Evolutionary conservation across 1,284 basidiomycete species (phyloP).

Genomic region (Microbotryomycetes sp.): DNA sequence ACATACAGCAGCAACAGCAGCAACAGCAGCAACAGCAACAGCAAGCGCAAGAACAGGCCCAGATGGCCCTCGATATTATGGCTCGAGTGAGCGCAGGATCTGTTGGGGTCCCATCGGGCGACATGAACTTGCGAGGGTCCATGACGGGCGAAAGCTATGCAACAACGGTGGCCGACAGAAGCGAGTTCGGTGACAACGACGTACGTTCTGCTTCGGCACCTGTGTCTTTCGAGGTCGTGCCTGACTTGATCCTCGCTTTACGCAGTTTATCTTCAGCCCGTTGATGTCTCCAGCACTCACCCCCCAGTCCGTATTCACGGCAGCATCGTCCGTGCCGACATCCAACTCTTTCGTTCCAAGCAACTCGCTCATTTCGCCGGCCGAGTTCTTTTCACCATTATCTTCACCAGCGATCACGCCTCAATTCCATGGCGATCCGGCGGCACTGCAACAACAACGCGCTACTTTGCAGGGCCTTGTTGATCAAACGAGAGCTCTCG

Average conservation of each 20-base stretch:
- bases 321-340: conserved; percentile 23
- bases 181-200: conserved; percentile 26
- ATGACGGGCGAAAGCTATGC: conserved; percentile 12
- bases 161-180: conserved; percentile 9
- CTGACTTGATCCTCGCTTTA: neutral
- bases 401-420: conserved; percentile 54
- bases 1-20: neutral
- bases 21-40: neutral
- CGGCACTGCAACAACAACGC: conserved; percentile 13
- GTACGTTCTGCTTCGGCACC: too few relatives aligned
- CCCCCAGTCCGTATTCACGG: conserved; percentile 33
- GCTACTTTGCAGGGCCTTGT: conserved; percentile 30
- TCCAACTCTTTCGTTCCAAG: conserved; percentile 32
- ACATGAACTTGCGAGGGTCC: conserved; percentile 8
- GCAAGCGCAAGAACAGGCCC: neutral
- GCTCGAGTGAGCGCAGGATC: neutral
- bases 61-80: conserved; percentile 1
- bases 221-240: too few relatives aligned
- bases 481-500: conserved; percentile 20
- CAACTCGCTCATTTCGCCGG: conserved; percentile 41
- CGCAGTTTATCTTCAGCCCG: conserved; percentile 36
- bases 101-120: neutral
- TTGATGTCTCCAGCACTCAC: conserved; percentile 41
- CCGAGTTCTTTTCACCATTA: conserved; percentile 53
- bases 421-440: conserved; percentile 17